Conservation (phyloP, 441 rosid genomes). For the Adansonia gregorii region DNA sequence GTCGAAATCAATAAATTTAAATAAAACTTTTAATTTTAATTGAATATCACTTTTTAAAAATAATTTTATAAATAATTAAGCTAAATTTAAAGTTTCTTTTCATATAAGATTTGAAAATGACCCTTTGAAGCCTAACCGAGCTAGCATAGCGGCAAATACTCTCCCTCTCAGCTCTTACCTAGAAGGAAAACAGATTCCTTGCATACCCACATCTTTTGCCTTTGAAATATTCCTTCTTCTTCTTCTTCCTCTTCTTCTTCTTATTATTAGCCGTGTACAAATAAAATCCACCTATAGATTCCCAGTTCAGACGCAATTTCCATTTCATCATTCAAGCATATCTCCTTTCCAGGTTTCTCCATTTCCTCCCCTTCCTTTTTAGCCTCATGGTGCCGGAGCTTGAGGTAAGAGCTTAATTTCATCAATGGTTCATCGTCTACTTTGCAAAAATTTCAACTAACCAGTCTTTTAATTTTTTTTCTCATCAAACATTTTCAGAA, state of each 20-base stretch:
- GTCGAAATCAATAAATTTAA: no score
- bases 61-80: no score
- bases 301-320: conserved; percentile 37
- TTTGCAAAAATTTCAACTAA: conserved; percentile 18
- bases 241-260: no score
- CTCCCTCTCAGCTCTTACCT: not conserved
- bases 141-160: not conserved
- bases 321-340: conserved; percentile 23
- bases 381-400: conserved; percentile 52
- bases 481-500: conserved; percentile 42
- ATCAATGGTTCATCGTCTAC: not conserved
- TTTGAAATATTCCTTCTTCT: conserved; percentile 54
- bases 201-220: conserved; percentile 56
- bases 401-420: conserved; percentile 43
- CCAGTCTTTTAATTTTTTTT: not conserved
- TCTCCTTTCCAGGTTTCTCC: conserved; percentile 24
- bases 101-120: conserved; percentile 13
- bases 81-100: not conserved
- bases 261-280: conserved; percentile 26
- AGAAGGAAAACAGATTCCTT: conserved; percentile 58
- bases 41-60: no score
- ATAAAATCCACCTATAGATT: conserved; percentile 56
- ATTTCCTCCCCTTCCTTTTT: conserved; percentile 26
- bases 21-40: no score
- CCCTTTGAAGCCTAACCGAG: conserved; percentile 23